Evolutionary conservation across 2,329 filamentous ascomycete species (phyloP).

Genomic region (Talaromyces amestolkiae): DNA sequence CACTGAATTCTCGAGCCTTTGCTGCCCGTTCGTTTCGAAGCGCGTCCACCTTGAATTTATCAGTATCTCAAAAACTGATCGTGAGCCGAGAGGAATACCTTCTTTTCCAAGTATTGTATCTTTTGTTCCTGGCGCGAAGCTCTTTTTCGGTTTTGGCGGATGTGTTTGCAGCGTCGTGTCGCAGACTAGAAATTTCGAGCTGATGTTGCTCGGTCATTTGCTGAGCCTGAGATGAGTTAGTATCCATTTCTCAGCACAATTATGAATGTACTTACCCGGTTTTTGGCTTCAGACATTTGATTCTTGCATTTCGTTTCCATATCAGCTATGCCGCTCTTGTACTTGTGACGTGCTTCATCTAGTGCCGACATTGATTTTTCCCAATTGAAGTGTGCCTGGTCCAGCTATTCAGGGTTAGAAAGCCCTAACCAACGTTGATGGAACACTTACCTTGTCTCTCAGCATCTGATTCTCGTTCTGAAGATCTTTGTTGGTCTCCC

Average conservation of each 20-base stretch:
- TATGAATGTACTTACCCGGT: constrained; percentile 26
- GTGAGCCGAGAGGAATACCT: constrained; percentile 24
- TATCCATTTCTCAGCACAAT: constrained; percentile 1
- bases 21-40: constrained; percentile 35
- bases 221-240: constrained; percentile 12
- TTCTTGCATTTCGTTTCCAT: constrained; percentile 25
- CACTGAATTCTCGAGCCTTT: constrained; percentile 40
- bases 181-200: constrained; percentile 29
- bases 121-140: constrained; percentile 32
- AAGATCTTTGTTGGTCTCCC: constrained; percentile 12
- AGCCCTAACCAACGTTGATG: background rate
- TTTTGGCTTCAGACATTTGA: constrained; percentile 22
- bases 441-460: constrained; percentile 21
- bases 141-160: constrained; percentile 28
- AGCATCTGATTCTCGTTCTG: constrained; percentile 21
- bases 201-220: constrained; percentile 27
- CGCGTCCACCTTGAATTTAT: constrained; percentile 31
- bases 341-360: constrained; percentile 24
- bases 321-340: constrained; percentile 23
- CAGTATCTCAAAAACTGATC: background rate
- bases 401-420: background rate
- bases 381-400: constrained; percentile 18
- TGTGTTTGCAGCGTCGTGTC: constrained; percentile 26
- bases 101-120: constrained; percentile 34
- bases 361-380: constrained; percentile 25